Base-by-base conservation (phyloP, 352 stramenopile species). In the Pythium brassicae region DNA sequence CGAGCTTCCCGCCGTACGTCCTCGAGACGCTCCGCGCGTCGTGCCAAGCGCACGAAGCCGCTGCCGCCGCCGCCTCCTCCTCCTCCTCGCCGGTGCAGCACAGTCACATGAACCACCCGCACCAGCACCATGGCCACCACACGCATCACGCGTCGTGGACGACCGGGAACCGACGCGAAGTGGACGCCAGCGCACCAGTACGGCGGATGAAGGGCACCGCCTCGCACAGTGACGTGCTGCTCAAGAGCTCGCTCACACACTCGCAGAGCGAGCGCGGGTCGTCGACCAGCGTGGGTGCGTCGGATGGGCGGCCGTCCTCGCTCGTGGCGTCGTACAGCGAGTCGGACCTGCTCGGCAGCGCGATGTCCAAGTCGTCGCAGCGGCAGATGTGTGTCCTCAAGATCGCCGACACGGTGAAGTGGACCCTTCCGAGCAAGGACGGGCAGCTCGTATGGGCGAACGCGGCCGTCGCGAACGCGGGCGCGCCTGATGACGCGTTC, bases 361-460 rank as follows among this genome's bases (percentile, higher is more conserved):
- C 65, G 7, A 58, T 68, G 17, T 60, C 66, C 11, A 63, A 57
- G 32, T 63, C 71, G 0, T 74, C 67, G 2, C 58, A 72, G 37
- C 68, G 72, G 12, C 71, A 87, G 26, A 55, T 87, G 23, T 83
- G 65, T 37, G 57, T 81, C 4, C 56, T 87, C 12, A 79, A 83
- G 42, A 59, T 90, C 27, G 75, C 73, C 10, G 72, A 86, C 45
- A 68, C 77, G 11, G 56, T 87, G 7, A 74, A 83, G 26, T 48
- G 43, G 15, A 54, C 63, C 9, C 65, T 87, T 1, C 48, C 69
- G 42, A 75, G 71, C 40, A 61, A 79, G 39, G 73, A 84, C 34
- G 83, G 80, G 4, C 73, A 74, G 19, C 55, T 87, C 1, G 61
- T 89, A 15, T 93, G 83, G 83, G 76, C 80, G n/a, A 74, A 76